phyloP scores from a whole-genome alignment of 495 filamentous ascomycete species.

The Aspergillus panamensis region DNA sequence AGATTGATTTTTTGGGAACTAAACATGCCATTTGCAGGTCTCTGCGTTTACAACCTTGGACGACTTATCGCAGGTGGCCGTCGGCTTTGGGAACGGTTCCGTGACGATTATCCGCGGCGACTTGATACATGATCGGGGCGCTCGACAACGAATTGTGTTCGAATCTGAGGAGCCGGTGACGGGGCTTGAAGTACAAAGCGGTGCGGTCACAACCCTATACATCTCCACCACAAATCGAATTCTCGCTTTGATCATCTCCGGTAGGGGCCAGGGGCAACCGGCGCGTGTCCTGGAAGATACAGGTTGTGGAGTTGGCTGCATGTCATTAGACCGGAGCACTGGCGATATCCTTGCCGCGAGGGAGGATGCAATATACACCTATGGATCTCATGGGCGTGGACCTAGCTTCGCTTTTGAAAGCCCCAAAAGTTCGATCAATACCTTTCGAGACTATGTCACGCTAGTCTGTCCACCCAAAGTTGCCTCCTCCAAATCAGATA shows the following conservation, averaged over 20 bases:
- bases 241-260: conserved; percentile 77
- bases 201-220: conserved; percentile 72
- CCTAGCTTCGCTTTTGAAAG: conserved; percentile 88
- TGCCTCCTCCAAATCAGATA: conserved; percentile 47
- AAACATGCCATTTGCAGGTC: conserved; percentile 51
- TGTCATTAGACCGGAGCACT: conserved; percentile 75
- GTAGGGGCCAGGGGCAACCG: conserved; percentile 83
- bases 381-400: conserved; percentile 79
- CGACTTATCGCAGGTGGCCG: conserved; percentile 84
- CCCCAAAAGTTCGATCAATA: conserved; percentile 74
- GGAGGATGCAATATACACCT: conserved; percentile 94
- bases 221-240: conserved; percentile 90
- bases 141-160: conserved; percentile 91
- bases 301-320: conserved; percentile 87
- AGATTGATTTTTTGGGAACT: background rate
- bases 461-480: conserved; percentile 82
- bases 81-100: conserved; percentile 93
- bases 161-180: conserved; percentile 97
- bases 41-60: conserved; percentile 84
- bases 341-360: conserved; percentile 85
- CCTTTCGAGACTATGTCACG: conserved; percentile 83
- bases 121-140: conserved; percentile 92
- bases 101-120: conserved; percentile 93
- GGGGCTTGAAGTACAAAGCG: conserved; percentile 60
- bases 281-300: conserved; percentile 81